Conservation (phyloP, 306 rosid genomes). For the Cucurbita moschata region DNA sequence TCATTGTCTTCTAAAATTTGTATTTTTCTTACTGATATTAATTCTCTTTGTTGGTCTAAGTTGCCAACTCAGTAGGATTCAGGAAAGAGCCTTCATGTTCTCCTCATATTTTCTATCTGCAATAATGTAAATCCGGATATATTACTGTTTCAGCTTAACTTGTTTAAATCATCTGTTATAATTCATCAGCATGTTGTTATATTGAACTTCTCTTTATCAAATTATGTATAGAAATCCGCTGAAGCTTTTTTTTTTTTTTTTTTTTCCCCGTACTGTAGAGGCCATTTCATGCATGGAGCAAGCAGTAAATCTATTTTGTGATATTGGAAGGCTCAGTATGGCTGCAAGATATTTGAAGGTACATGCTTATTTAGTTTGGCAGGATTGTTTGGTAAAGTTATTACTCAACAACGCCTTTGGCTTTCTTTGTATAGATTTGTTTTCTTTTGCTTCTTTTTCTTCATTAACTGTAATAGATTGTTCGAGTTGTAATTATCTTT, state of each 20-base stretch:
- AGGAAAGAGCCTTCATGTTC: background rate
- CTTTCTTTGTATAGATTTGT: background rate
- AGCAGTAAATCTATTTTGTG: slow-evolving; percentile 72
- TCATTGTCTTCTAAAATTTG: background rate
- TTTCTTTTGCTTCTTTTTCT: background rate
- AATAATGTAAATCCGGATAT: background rate
- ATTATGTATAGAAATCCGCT: too few species aligned
- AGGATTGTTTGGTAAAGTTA: background rate
- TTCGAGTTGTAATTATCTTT: slow-evolving; percentile 11
- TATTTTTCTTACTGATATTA: background rate
- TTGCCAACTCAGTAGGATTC: background rate
- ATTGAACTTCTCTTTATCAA: background rate
- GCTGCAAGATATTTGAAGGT: slow-evolving; percentile 94
- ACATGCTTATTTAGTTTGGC: slow-evolving; percentile 1
- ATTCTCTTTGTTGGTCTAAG: background rate
- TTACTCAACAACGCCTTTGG: background rate
- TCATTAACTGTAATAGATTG: background rate
- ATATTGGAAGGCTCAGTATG: slow-evolving; percentile 94
- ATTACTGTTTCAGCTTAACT: background rate
- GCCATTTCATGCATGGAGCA: slow-evolving; percentile 64
- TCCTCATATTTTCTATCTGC: background rate
- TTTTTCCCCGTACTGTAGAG: slow-evolving; percentile 24
- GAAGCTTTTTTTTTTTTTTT: background rate
- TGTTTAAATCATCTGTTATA: background rate
- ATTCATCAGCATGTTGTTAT: background rate